Evolutionary conservation across 2,329 filamentous ascomycete species (phyloP).

Genomic region (Diaporthe citriasiana): DNA sequence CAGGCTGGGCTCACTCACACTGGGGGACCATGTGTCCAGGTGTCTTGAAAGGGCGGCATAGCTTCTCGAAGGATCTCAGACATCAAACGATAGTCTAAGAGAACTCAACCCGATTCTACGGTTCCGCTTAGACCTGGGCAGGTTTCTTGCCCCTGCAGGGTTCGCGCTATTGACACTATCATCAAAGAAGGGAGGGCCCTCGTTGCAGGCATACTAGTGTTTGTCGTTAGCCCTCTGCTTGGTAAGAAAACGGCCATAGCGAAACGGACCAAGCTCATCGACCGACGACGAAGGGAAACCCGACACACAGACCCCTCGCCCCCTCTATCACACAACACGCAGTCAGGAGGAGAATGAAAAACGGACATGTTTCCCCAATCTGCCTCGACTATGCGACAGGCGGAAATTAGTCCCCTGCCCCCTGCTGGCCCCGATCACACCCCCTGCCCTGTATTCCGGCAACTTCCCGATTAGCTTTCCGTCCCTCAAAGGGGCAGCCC

Average conservation of each 20-base stretch:
- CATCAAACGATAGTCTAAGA: slow-evolving; percentile 23
- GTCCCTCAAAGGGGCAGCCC: neutral
- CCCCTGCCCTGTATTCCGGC: slow-evolving; percentile 21
- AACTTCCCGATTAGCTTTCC: slow-evolving; percentile 32
- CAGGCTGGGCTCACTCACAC: neutral
- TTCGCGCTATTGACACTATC: slow-evolving; percentile 31
- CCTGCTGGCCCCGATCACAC: neutral
- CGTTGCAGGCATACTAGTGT: neutral
- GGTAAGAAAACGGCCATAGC: neutral
- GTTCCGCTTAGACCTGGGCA: slow-evolving; percentile 6
- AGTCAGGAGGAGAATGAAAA: slow-evolving; percentile 14
- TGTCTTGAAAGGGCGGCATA: neutral
- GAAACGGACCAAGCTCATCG: neutral
- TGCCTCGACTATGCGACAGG: slow-evolving; percentile 26
- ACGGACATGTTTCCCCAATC: slow-evolving; percentile 29
- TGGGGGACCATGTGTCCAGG: neutral
- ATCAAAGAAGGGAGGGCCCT: slow-evolving; percentile 1
- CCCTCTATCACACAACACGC: slow-evolving; percentile 29
- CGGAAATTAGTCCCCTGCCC: slow-evolving; percentile 35
- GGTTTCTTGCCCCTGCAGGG: slow-evolving; percentile 1
- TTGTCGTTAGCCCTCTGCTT: neutral
- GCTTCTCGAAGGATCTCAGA: slow-evolving; percentile 25
- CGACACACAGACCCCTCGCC: slow-evolving; percentile 30
- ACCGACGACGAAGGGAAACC: slow-evolving; percentile 10
- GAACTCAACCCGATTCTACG: slow-evolving; percentile 24